A percentile compares a stretch with the other conserved stretches of the same genome.
These are phyloP conservation scores for Geranium brycei DNA, from an alignment of 345 rosid genomes.

Conservation along the genomic window DNA sequence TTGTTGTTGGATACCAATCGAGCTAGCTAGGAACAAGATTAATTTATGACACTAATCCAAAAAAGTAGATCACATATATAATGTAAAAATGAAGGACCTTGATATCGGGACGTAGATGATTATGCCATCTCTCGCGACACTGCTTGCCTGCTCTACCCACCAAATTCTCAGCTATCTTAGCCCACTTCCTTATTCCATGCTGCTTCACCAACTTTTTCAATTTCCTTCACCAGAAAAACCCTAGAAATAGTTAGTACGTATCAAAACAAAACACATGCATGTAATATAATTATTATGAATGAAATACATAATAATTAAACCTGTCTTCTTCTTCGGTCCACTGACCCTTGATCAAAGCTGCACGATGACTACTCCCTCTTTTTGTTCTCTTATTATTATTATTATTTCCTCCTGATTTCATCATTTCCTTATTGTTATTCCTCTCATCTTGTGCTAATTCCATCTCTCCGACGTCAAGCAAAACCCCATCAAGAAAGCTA, in stretches of 20 bases:
- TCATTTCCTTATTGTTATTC: slow-evolving; percentile 7
- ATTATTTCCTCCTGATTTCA: slow-evolving; percentile 11
- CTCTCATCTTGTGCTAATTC: slow-evolving; percentile 16
- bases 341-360: slow-evolving; percentile 77
- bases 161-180: slow-evolving; percentile 61
- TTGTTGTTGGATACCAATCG: too few relatives aligned
- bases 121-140: slow-evolving; percentile 98
- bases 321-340: slow-evolving; percentile 93
- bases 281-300: background rate
- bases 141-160: slow-evolving; percentile 90
- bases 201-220: slow-evolving; percentile 65
- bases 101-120: slow-evolving; percentile 86
- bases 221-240: slow-evolving; percentile 28
- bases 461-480: slow-evolving; percentile 11
- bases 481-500: slow-evolving; percentile 13
- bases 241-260: background rate
- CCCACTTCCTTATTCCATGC: slow-evolving; percentile 84
- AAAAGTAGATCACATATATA: background rate
- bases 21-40: background rate
- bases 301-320: slow-evolving; percentile 15
- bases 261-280: background rate
- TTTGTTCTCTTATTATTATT: slow-evolving; percentile 3
- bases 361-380: slow-evolving; percentile 23
- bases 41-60: background rate
- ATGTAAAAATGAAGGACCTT: slow-evolving; percentile 32